These are phyloP conservation scores for Ophiostoma sp. DNA, from an alignment of 2,329 filamentous ascomycete species.

Conservation along the genomic window DNA sequence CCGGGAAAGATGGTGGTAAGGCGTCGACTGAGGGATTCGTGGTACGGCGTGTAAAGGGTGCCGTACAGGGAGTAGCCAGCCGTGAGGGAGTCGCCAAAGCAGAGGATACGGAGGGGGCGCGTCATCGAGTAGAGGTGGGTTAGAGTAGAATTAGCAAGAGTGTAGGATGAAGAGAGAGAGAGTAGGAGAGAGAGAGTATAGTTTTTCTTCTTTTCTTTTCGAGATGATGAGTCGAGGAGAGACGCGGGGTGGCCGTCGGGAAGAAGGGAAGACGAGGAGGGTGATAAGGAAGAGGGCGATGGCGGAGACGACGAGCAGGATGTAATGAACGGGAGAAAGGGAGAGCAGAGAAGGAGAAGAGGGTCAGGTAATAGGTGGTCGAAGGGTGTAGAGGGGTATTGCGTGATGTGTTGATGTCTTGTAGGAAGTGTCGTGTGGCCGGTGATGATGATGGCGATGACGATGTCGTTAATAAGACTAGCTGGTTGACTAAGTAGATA, in stretches of 20 bases:
- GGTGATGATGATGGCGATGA: neutral
- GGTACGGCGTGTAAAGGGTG: conserved; percentile 48
- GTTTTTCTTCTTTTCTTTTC: no score
- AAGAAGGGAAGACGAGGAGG: neutral
- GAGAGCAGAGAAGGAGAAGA: neutral
- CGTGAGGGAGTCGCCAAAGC: conserved; percentile 61
- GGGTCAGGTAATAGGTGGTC: neutral
- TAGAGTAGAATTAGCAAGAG: neutral
- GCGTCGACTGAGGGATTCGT: conserved; percentile 39
- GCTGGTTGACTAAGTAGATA: neutral
- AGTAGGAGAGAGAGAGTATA: neutral
- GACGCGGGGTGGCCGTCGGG: neutral
- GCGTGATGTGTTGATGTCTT: neutral
- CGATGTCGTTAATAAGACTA: conserved; percentile 6
- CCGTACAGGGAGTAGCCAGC: conserved; percentile 47
- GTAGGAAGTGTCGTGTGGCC: neutral
- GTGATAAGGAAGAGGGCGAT: neutral
- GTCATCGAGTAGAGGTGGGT: conserved; percentile 24
- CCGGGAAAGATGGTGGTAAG: conserved; percentile 42
- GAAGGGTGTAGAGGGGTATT: neutral
- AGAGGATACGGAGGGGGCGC: conserved; percentile 49
- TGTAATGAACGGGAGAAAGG: neutral
- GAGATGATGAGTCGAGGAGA: neutral
- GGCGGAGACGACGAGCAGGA: neutral
- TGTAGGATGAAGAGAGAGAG: no score